Percentiles rank a stretch among this genome's conserved stretches.
These are phyloP conservation scores for Podaxis mareebaensis DNA, from an alignment of 768 basidiomycete species.

Conservation along the genomic window DNA sequence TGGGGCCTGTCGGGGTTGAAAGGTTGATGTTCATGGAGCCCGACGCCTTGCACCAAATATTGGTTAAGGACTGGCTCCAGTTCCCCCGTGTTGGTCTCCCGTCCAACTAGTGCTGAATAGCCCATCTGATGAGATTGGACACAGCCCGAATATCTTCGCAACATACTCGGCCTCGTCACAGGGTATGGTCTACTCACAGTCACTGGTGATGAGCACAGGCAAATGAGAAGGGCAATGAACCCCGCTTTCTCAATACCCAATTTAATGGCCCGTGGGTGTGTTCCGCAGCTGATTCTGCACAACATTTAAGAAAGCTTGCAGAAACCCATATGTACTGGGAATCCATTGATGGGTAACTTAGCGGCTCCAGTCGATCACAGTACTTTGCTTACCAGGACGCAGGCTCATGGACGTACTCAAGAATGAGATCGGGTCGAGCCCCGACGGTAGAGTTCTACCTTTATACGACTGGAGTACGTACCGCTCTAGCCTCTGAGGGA, in stretches of 20 bases:
- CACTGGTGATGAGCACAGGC: slow-evolving; percentile 49
- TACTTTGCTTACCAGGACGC: not conserved
- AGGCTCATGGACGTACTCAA: slow-evolving; percentile 24
- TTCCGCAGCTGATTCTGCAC: not conserved
- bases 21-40: slow-evolving; percentile 44
- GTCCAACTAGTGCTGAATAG: not conserved
- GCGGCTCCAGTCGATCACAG: not conserved
- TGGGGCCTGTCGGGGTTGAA: slow-evolving; percentile 48
- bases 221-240: slow-evolving; percentile 52
- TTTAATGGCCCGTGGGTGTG: slow-evolving; percentile 37
- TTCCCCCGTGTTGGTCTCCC: slow-evolving; percentile 40
- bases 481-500: not conserved
- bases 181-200: slow-evolving; percentile 49
- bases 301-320: slow-evolving; percentile 26
- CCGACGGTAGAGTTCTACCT: slow-evolving; percentile 28
- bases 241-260: slow-evolving; percentile 51
- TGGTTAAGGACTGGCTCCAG: slow-evolving; percentile 45
- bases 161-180: slow-evolving; percentile 41
- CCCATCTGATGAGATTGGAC: not conserved
- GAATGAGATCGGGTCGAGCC: not conserved
- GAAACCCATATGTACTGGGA: slow-evolving; percentile 40
- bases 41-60: slow-evolving; percentile 44
- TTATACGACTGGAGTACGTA: slow-evolving; percentile 40
- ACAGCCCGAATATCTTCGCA: slow-evolving; percentile 45
- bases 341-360: slow-evolving; percentile 37